A percentile compares a stretch with the other conserved stretches of the same genome.
Conservation (phyloP, 164 flowering plant species). For the Stephania japonica region DNA sequence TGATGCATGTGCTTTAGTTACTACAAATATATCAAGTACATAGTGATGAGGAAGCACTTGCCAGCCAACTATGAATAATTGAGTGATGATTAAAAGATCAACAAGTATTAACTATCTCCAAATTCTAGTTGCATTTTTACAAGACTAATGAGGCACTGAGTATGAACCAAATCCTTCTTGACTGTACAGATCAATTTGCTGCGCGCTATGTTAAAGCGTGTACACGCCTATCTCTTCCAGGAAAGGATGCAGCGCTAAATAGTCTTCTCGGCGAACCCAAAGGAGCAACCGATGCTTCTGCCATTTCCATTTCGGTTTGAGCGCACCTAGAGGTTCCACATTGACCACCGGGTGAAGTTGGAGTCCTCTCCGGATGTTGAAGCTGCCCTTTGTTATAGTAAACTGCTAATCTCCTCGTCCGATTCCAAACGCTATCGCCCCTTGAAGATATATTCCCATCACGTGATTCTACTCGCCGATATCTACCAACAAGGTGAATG, state of each 20-base stretch:
- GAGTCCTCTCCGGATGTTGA: background rate
- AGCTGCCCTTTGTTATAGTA: background rate
- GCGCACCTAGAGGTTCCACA: background rate
- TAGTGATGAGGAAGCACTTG: too few species aligned
- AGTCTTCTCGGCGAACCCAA: background rate
- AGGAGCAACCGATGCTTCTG: background rate
- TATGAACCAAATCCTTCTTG: background rate
- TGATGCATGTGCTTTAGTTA: too few species aligned
- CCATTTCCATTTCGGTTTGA: conserved; percentile 7
- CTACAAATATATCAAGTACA: too few species aligned
- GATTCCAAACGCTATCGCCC: conserved; percentile 8
- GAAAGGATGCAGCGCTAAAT: conserved; percentile 1
- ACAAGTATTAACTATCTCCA: too few species aligned
- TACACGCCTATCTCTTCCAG: background rate
- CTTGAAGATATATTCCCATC: background rate
- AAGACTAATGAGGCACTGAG: background rate
- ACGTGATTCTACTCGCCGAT: background rate
- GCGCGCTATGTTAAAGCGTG: background rate
- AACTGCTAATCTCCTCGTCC: background rate
- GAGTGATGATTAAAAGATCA: too few species aligned
- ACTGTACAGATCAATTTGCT: background rate
- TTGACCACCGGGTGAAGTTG: background rate
- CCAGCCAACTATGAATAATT: too few species aligned
- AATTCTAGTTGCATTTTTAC: background rate
- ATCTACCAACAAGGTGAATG: background rate